Evolutionary conservation across 345 rosid species (phyloP), one percentile per base, ranked within the genome.

Genomic region (Eucalyptus marginata): DNA sequence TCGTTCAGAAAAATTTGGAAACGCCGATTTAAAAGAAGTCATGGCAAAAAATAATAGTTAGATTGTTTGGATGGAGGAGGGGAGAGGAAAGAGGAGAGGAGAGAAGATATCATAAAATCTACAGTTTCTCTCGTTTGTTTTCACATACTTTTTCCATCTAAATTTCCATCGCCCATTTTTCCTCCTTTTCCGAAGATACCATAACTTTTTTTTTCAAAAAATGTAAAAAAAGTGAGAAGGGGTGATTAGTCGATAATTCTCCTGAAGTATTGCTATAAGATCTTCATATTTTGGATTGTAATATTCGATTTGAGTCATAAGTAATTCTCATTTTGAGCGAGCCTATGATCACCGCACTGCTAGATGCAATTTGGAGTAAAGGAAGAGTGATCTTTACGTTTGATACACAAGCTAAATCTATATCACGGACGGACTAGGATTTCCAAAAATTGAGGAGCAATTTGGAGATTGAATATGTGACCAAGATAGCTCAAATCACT

Each of bases 331-430:
- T 27, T 59, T 59, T 59, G 16, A n/a, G 2, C 5, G 5, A 64
- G 3, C 20, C 1, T 13, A 16, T 62, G 13, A 62, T 64, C 3
- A 1, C 36, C 3, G 8, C 27, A 36, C 2, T 36, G 3, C 46
- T 76, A 36, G 46, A 36, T 76, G 14, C 1, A 3, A 68, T 33
- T 68, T 68, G 81, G 81, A 68, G 24, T 68, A 33, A 68, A 68
- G 44, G 44, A 68, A 9, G 44, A 33, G 80, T 36, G 24, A 68
- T 17, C 80, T 40, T 71, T 36, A 5, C 8, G 1, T 24, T 13
- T 18, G 46, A 10, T 71, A 36, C 46, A 18, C 46, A 71, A 36
- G 47, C 25, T 10, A 6, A 33, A 36, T 71, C 25, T 17, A 36
- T 24, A 5, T 36, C 25, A 36, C 8, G 3, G 0, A 36, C 13